Evolutionary conservation across 371 early-diverging fungal genomes (phyloP).

Genomic region (Mortierella sp.): DNA sequence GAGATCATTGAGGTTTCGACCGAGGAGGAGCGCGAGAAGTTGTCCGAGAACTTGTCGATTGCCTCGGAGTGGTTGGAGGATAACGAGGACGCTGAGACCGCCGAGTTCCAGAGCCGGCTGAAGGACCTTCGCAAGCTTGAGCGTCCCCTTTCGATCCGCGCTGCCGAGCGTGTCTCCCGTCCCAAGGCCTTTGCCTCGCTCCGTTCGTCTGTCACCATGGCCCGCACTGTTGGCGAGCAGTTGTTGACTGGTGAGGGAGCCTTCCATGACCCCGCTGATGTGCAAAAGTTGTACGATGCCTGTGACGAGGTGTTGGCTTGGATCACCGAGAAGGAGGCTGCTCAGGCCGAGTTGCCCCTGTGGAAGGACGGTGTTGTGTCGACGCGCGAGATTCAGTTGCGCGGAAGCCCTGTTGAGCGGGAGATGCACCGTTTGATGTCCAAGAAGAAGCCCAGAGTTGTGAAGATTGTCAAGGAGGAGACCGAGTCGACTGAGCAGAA

Average conservation of each 20-base stretch:
- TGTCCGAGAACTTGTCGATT: conserved; percentile 71
- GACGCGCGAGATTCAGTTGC: conserved; percentile 63
- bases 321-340: conserved; percentile 69
- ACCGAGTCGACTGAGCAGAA: conserved; percentile 30
- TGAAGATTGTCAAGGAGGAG: conserved; percentile 48
- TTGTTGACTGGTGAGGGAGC: conserved; percentile 64
- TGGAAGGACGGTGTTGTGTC: conserved; percentile 77
- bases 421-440: conserved; percentile 65
- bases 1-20: conserved; percentile 75
- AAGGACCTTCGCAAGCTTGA: conserved; percentile 70
- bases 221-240: conserved; percentile 60
- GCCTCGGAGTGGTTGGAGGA: conserved; percentile 92
- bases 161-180: conserved; percentile 72
- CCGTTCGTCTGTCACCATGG: conserved; percentile 58
- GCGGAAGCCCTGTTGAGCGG: conserved; percentile 61
- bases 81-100: conserved; percentile 75
- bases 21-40: conserved; percentile 75
- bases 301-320: conserved; percentile 70
- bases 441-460: conserved; percentile 72
- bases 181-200: conserved; percentile 70
- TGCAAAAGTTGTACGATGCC: conserved; percentile 62
- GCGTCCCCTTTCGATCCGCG: conserved; percentile 74
- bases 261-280: conserved; percentile 74
- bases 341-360: conserved; percentile 71
- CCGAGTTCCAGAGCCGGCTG: conserved; percentile 63